These are phyloP conservation scores for Psidium friedrichsthalianum DNA, from an alignment of 345 rosid species.

Conservation along the genomic window DNA sequence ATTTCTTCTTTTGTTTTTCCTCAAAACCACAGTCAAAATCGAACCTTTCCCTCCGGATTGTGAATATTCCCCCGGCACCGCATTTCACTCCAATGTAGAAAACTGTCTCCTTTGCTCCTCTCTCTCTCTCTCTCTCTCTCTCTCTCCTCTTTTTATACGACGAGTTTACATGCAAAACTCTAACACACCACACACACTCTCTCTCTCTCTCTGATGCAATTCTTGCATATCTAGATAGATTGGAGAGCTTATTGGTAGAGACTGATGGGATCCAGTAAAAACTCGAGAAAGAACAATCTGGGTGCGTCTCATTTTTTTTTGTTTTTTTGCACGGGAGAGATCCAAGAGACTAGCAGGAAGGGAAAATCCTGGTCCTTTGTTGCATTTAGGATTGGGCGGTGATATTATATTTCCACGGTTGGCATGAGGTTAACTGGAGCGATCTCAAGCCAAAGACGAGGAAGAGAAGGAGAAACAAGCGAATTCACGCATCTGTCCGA, in stretches of 20 bases:
- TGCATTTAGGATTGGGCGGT: neutral
- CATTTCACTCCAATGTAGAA: neutral
- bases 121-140: neutral
- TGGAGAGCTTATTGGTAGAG: neutral
- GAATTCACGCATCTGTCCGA: neutral
- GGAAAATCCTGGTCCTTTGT: neutral
- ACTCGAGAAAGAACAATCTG: neutral
- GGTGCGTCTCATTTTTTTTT: neutral
- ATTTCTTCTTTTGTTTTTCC: neutral
- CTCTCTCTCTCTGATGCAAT: neutral
- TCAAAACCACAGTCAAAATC: neutral
- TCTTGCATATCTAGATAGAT: neutral
- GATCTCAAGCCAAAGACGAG: neutral
- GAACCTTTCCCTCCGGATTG: neutral
- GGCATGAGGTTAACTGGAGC: neutral
- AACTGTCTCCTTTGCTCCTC: neutral
- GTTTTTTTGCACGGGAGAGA: neutral
- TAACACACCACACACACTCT: too few species aligned
- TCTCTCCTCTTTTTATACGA: neutral
- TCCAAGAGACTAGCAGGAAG: neutral
- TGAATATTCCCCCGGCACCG: neutral
- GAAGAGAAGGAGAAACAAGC: neutral
- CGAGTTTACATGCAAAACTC: neutral
- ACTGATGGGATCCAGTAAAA: neutral
- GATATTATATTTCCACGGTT: neutral